Evolutionary conservation across 768 basidiomycete species (phyloP).

Genomic region (Fomitopsis pulvina): DNA sequence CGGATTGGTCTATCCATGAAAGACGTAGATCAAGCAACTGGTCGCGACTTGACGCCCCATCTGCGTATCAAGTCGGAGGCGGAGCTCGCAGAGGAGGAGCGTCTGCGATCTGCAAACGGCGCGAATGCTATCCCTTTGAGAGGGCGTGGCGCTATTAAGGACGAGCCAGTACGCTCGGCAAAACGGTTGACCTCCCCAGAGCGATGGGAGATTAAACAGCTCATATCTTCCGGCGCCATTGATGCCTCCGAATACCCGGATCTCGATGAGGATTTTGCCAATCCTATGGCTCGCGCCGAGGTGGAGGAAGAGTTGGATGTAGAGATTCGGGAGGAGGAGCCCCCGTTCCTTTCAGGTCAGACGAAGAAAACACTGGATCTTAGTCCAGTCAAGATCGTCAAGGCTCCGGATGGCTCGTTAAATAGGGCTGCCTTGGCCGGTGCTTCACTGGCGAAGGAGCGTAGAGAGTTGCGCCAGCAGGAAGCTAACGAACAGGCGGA

Average conservation of each 20-base stretch:
- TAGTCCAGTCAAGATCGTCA: slow-evolving; percentile 96
- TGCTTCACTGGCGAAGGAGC: slow-evolving; percentile 89
- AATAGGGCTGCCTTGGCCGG: slow-evolving; percentile 95
- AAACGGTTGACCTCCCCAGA: slow-evolving; percentile 94
- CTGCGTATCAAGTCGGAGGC: slow-evolving; percentile 91
- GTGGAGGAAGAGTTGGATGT: slow-evolving; percentile 97
- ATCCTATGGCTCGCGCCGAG: slow-evolving; percentile 73
- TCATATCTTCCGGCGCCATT: slow-evolving; percentile 92
- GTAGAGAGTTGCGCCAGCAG: slow-evolving; percentile 89
- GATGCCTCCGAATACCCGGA: slow-evolving; percentile 93
- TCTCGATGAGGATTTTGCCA: slow-evolving; percentile 77
- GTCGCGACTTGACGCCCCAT: slow-evolving; percentile 90
- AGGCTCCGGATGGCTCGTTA: slow-evolving; percentile 95
- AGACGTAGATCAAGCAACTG: slow-evolving; percentile 89
- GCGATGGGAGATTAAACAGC: slow-evolving; percentile 98
- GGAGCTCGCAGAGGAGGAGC: slow-evolving; percentile 79
- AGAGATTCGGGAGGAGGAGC: slow-evolving; percentile 95
- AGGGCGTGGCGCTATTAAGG: slow-evolving; percentile 32
- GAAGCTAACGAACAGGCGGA: slow-evolving; percentile 93
- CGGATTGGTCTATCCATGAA: slow-evolving; percentile 92
- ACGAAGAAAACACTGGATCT: slow-evolving; percentile 93
- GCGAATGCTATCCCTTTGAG: slow-evolving; percentile 82
- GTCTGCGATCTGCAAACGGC: slow-evolving; percentile 57
- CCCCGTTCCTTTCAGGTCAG: slow-evolving; percentile 92
- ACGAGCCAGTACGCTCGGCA: slow-evolving; percentile 62